Conservation (phyloP, 2,329 filamentous ascomycete genomes). For the Chrysoporthe deuterocubensis region DNA sequence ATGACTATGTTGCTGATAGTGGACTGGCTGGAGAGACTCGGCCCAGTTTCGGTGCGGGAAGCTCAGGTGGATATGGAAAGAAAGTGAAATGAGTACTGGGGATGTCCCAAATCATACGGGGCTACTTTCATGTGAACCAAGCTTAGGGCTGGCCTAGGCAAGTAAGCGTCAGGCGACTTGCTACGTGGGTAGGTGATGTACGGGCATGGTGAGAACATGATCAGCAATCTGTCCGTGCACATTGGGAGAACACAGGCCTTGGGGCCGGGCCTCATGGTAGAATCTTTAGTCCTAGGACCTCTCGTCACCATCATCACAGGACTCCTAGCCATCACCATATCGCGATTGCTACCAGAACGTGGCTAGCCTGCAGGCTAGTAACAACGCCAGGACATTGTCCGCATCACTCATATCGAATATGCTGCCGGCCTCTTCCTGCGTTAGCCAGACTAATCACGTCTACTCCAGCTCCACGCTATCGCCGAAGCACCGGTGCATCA, state of each 20-base stretch:
- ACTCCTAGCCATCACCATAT: neutral
- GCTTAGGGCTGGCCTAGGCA: too few species aligned
- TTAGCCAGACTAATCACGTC: neutral
- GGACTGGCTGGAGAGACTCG: too few species aligned
- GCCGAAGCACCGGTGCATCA: constrained; percentile 21
- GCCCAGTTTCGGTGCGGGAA: too few species aligned
- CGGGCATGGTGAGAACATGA: too few species aligned
- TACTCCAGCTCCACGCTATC: constrained; percentile 25
- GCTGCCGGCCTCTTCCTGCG: neutral
- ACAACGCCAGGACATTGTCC: neutral
- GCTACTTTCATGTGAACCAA: too few species aligned
- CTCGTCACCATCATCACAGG: neutral
- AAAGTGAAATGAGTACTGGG: too few species aligned
- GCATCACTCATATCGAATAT: neutral
- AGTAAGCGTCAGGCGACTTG: neutral
- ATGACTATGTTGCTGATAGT: too few species aligned
- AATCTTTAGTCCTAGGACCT: neutral
- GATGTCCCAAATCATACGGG: neutral
- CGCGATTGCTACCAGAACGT: too few species aligned
- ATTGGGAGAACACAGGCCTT: neutral
- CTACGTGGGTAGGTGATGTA: neutral
- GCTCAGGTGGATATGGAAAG: too few species aligned
- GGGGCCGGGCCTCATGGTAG: too few species aligned
- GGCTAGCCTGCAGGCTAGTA: neutral
- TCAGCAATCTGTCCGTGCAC: too few species aligned